Evolutionary conservation across 164 flowering plant genomes (phyloP).

Genomic region (Piper betle): DNA sequence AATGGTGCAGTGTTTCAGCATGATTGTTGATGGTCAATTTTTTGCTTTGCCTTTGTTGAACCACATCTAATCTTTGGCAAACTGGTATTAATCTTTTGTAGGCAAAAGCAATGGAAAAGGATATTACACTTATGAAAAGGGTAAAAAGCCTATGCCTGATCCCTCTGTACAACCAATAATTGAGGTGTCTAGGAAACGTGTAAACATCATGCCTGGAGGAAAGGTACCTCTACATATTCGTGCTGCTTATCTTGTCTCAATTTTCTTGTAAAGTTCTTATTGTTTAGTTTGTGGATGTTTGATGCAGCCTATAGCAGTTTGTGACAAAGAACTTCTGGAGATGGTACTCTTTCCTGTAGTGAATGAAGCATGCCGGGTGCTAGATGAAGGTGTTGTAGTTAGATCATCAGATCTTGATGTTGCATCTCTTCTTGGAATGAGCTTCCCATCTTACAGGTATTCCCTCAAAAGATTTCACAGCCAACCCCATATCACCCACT

Average conservation of each 20-base stretch:
- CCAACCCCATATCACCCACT: background rate
- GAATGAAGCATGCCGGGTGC: slow-evolving; percentile 87
- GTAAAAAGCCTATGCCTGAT: slow-evolving; percentile 87
- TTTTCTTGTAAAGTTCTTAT: background rate
- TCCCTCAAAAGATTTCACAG: background rate
- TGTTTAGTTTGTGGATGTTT: background rate
- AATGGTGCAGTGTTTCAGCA: slow-evolving; percentile 39
- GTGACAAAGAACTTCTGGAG: slow-evolving; percentile 77
- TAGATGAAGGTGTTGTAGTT: slow-evolving; percentile 77
- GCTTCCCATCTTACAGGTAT: slow-evolving; percentile 93
- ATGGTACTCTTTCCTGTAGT: slow-evolving; percentile 94
- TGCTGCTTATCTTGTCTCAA: background rate
- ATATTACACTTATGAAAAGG: slow-evolving; percentile 77
- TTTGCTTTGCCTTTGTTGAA: background rate
- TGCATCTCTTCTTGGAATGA: slow-evolving; percentile 92
- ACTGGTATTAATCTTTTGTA: slow-evolving; percentile 8
- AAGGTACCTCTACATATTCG: slow-evolving; percentile 36
- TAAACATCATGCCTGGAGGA: slow-evolving; percentile 73
- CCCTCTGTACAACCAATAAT: slow-evolving; percentile 57
- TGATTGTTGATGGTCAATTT: background rate
- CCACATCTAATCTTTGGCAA: background rate
- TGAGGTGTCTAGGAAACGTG: slow-evolving; percentile 54
- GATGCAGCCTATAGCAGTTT: slow-evolving; percentile 56
- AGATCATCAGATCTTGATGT: slow-evolving; percentile 90
- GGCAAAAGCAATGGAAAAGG: slow-evolving; percentile 94